Evolutionary conservation across 1,284 basidiomycete genomes (phyloP), one percentile per base, ranked within the genome.

Genomic region (Trichosporon sp.): DNA sequence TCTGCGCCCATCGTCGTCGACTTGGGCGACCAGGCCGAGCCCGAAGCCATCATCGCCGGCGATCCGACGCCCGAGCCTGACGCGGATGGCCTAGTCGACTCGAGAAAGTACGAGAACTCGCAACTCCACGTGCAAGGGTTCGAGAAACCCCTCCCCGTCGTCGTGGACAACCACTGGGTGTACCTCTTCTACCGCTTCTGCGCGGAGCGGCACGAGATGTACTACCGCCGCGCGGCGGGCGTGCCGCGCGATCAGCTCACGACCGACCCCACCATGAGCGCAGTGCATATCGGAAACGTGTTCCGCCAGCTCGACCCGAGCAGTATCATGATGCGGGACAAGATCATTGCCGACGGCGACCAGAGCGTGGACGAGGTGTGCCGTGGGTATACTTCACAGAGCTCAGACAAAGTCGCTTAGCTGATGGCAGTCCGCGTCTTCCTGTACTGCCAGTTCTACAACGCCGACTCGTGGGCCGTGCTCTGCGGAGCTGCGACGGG

Each of bases 161-260:
- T 63, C 16, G 70, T 77, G 5, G 66, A 75, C 35, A 74, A 76
- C 69, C 66, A 76, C 51, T 80, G 73, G 74, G 65, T 74, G 1
- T 78, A 76, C 71, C 63, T 78, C 16, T 80, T 77, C 70, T 80
- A 74, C 66, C 76, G 78, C 1, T 80, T 80, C 72, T 78, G 78
- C 71, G 77, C 74, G 8, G 78, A 80, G 61, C 68, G 78, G 32
- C 78, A 79, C 48, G 37, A 68, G 8, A 79, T 80, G 77, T 73
- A 74, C 64, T 70, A 71, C 2, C 70, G 69, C 63, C 72, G 75
- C 3, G 16, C 66, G 31, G 75, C 66, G 0, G 77, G 76, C 2
- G 70, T 76, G 2, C 37, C 75, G 0, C 70, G 78, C 21, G 71
- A 77, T 63, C 21, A 77, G 65, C 61, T 78, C 14, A 74, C 63